Conservation (phyloP, 441 rosid species). For the Mallotus japonicus region DNA sequence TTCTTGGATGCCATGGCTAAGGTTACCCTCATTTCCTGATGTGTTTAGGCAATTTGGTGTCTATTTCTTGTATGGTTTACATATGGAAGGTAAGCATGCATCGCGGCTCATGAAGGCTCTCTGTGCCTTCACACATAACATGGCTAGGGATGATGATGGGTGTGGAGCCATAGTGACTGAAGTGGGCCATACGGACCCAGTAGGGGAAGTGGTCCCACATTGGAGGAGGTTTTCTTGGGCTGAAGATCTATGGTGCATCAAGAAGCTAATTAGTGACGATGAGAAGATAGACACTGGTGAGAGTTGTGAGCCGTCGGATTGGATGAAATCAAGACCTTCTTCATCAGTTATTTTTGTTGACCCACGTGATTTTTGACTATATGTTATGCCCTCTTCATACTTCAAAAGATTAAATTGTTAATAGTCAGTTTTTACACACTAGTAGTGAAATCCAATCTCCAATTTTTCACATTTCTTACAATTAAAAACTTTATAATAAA, state of each 20-base stretch:
- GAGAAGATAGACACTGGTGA: constrained; percentile 13
- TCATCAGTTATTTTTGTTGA: constrained; percentile 60
- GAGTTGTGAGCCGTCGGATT: constrained; percentile 34
- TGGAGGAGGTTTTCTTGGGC: constrained; percentile 69
- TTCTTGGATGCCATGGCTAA: constrained; percentile 64
- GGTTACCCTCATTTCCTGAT: constrained; percentile 64
- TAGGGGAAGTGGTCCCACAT: constrained; percentile 57
- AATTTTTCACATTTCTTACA: no score
- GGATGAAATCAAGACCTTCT: constrained; percentile 42
- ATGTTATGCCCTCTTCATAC: neutral
- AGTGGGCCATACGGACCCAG: constrained; percentile 56
- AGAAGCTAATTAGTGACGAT: constrained; percentile 32
- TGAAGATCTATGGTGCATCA: constrained; percentile 73
- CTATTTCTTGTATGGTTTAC: constrained; percentile 56
- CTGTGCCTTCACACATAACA: constrained; percentile 58
- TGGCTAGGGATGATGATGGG: constrained; percentile 54
- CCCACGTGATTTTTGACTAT: constrained; percentile 63
- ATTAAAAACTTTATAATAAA: no score
- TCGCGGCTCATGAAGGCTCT: constrained; percentile 52
- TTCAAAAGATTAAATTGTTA: constrained; percentile 7
- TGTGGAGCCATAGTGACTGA: constrained; percentile 63
- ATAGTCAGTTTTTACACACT: neutral
- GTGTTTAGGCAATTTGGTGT: constrained; percentile 63
- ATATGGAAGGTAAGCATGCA: constrained; percentile 56
- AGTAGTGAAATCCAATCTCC: no score